Base-by-base conservation (phyloP, 1,284 basidiomycete genomes). In the Pisolithus thermaeus region DNA sequence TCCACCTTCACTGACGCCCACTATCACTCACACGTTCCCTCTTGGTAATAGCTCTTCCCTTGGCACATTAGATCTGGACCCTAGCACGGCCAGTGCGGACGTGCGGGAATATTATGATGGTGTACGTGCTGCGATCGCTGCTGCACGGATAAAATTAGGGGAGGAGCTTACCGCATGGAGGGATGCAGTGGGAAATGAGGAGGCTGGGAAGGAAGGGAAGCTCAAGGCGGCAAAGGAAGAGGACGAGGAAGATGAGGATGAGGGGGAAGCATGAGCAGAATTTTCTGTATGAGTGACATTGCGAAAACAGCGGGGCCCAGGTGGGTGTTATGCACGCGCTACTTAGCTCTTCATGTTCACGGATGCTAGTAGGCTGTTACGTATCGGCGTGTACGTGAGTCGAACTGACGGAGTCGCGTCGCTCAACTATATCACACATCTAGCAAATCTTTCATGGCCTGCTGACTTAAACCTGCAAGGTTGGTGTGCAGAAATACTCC, bases 91-190 rank as follows among this genome's bases (percentile, higher is more conserved):
- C 32, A 30, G 39, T 7, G 44, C 22, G 27, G 70, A 67, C 7
- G 18, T 22, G 8, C 23, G n/a, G 49, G 64, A 59, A 39, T 84
- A 83, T 61, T 88, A 87, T 55, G 63, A 66, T 1, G 67, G 67
- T 4, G 62, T 88, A 43, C 71, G 74, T 55, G 65, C 61, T 12
- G 72, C 79, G n/a, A 70, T 87, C 39, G 67, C 68, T 27, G 66
- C 70, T 35, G 82, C 81, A 20, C 80, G 73, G 57, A 69, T 70
- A 45, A 67, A 72, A 27, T 56, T 85, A 16, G 85, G 86, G 12
- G 74, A 78, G 47, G 81, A 84, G 55, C 62, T 88, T 60, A 87
- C 86, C 0, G 71, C 63, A 2, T 88, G 85, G 86, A 75, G 81
- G 59, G 84, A 88, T 64, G 74, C 75, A 4, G 79, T 87, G 7